These are phyloP conservation scores for Olyra latifolia DNA, from an alignment of 176 grass and related monocot species.

Conservation along the genomic window DNA sequence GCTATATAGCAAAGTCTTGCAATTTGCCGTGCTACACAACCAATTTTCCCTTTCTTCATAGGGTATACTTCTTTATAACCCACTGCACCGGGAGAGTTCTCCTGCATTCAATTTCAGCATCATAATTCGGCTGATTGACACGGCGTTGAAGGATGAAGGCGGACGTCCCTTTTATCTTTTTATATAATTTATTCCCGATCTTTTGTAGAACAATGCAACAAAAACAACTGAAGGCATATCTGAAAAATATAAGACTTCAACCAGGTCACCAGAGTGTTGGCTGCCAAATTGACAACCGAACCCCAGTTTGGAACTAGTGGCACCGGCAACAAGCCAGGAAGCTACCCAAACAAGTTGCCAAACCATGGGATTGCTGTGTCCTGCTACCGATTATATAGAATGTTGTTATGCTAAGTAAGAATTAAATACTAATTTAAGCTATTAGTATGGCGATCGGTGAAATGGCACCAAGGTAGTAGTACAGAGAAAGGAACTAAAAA, in stretches of 20 bases:
- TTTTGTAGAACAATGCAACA: background rate
- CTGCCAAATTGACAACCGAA: background rate
- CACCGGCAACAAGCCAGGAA: background rate
- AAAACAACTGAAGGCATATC: background rate
- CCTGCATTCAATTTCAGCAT: background rate
- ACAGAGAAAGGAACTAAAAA: background rate
- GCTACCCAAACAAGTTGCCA: background rate
- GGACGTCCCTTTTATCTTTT: background rate
- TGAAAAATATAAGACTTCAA: background rate
- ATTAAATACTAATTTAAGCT: background rate
- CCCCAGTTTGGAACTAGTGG: background rate
- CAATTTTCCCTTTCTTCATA: too few species aligned
- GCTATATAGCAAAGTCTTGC: too few species aligned
- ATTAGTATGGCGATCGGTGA: background rate
- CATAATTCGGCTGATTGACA: background rate
- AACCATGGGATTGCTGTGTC: background rate
- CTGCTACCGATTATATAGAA: background rate
- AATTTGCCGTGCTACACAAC: too few species aligned
- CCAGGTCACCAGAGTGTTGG: background rate
- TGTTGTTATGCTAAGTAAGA: background rate
- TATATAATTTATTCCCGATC: too few species aligned
- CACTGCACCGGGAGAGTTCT: too few species aligned
- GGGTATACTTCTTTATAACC: too few species aligned
- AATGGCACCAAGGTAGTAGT: constrained; percentile 11
- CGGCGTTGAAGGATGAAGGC: background rate